Percentiles rank a stretch among this genome's conserved stretches.
Conservation (phyloP, 495 filamentous ascomycete genomes). For the Oidiodendron maius region DNA sequence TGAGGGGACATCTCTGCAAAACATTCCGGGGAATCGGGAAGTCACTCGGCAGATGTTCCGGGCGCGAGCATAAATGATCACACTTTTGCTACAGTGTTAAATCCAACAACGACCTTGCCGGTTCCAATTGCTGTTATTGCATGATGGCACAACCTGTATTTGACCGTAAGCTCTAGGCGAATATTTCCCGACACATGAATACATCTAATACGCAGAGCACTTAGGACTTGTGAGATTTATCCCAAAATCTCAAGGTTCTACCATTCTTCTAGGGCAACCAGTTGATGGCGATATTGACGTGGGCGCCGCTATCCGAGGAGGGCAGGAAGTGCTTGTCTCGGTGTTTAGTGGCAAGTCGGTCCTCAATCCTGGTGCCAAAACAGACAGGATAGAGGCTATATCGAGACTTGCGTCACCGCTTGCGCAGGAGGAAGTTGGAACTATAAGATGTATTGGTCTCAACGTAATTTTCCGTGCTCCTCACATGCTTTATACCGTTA, state of each 20-base stretch:
- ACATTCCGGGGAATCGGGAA: too few relatives aligned
- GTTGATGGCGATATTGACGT: constrained; percentile 46
- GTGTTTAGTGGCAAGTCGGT: constrained; percentile 52
- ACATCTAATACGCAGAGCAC: too few relatives aligned
- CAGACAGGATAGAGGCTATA: constrained; percentile 42
- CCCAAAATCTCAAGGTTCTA: constrained; percentile 41
- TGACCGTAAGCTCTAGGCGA: too few relatives aligned
- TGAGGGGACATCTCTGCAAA: too few relatives aligned
- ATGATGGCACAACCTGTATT: too few relatives aligned
- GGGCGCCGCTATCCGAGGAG: constrained; percentile 46
- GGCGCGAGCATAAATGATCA: too few relatives aligned
- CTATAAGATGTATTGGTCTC: constrained; percentile 39
- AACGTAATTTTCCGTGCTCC: constrained; percentile 33
- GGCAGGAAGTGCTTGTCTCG: constrained; percentile 47
- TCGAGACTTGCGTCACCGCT: constrained; percentile 49
- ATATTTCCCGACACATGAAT: too few relatives aligned
- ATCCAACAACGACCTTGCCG: too few relatives aligned
- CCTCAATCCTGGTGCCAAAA: constrained; percentile 42
- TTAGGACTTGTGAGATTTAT: constrained; percentile 56
- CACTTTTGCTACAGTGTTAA: too few relatives aligned
- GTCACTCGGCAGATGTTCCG: too few relatives aligned
- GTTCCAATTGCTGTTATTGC: too few relatives aligned
- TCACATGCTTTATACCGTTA: not conserved
- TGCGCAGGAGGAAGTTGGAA: constrained; percentile 37
- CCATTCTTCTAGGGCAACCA: constrained; percentile 52